phyloP scores from a whole-genome alignment of 768 basidiomycete species.

The Rhizopogon salebrosus region DNA sequence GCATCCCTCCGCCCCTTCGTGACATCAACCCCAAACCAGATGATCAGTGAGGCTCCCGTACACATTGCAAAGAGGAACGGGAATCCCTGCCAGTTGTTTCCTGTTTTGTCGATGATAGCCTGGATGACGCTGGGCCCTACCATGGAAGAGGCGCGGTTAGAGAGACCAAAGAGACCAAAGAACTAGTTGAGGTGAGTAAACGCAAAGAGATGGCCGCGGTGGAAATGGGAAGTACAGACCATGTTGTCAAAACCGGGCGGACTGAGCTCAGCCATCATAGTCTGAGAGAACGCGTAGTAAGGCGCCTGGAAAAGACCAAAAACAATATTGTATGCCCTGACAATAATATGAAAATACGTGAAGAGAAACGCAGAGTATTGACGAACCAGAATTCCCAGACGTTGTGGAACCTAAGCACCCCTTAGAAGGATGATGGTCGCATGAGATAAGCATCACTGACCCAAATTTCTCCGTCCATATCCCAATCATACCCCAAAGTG shows the following conservation, averaged over 20 bases:
- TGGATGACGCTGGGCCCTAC: conserved; percentile 84
- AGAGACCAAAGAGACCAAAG: conserved; percentile 83
- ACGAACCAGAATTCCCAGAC: conserved; percentile 82
- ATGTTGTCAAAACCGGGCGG: conserved; percentile 87
- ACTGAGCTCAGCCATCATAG: conserved; percentile 86
- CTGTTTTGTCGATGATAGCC: conserved; percentile 68
- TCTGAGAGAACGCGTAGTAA: conserved; percentile 82
- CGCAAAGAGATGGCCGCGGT: not conserved
- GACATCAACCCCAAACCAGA: conserved; percentile 73
- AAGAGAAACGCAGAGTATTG: not conserved
- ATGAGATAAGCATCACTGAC: conserved; percentile 25
- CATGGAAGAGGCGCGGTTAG: conserved; percentile 59
- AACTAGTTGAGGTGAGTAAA: conserved; percentile 40
- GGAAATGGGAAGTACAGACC: conserved; percentile 26
- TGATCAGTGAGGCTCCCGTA: conserved; percentile 57
- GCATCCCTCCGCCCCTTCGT: conserved; percentile 60
- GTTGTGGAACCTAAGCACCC: conserved; percentile 57
- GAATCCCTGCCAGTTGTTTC: conserved; percentile 79
- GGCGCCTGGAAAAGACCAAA: conserved; percentile 83
- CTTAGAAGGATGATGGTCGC: not conserved
- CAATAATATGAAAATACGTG: not conserved
- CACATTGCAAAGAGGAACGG: conserved; percentile 79
- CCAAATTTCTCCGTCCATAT: conserved; percentile 76
- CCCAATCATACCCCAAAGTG: conserved; percentile 83
- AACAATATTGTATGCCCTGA: conserved; percentile 73